Evolutionary conservation across 2,329 filamentous ascomycete genomes (phyloP).

Genomic region (Samsoniella hepiali): DNA sequence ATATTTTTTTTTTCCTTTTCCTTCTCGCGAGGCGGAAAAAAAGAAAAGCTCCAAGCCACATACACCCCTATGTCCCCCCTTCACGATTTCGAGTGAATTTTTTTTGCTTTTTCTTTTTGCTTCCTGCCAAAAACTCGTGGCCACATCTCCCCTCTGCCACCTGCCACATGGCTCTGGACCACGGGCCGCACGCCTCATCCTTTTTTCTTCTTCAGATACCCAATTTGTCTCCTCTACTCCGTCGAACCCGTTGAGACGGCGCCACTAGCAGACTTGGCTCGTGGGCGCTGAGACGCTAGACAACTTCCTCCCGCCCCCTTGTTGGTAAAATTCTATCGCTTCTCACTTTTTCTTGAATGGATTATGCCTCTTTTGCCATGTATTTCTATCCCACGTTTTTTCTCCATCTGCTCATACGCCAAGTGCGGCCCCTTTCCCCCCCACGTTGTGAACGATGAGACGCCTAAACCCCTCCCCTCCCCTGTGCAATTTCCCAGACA

Average conservation of each 20-base stretch:
- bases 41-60: background rate
- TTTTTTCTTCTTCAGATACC: background rate
- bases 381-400: background rate
- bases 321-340: background rate
- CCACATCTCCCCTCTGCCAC: background rate
- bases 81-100: background rate
- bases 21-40: no score
- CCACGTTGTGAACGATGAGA: background rate
- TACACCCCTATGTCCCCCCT: background rate
- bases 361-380: no score
- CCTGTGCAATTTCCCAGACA: constrained; percentile 10
- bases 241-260: no score
- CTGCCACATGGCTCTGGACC: background rate
- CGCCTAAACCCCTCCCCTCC: background rate
- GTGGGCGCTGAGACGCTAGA: no score
- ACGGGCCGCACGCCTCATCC: background rate
- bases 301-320: background rate
- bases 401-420: background rate
- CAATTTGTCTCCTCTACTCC: background rate
- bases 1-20: background rate
- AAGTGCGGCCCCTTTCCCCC: background rate
- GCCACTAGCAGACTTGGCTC: background rate
- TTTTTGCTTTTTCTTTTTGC: background rate
- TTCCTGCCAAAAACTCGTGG: no score
- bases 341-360: background rate